Percentiles rank a stretch among this genome's conserved stretches.
Evolutionary conservation across 2,329 filamentous ascomycete species (phyloP).

Genomic region (Aquanectria penicillioides): DNA sequence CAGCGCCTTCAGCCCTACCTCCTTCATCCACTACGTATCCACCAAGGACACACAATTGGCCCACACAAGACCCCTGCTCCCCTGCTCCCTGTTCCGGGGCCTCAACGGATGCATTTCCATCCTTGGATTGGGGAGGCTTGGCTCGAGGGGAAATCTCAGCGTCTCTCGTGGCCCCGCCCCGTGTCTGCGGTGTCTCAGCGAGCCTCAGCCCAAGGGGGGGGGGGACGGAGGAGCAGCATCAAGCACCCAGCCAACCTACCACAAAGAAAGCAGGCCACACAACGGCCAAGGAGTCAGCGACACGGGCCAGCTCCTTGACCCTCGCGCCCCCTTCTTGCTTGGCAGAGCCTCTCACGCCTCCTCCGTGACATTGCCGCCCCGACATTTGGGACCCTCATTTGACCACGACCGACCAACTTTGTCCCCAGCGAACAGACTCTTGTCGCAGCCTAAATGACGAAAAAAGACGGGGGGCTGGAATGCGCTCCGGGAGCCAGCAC

Average conservation of each 20-base stretch:
- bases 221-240: background rate
- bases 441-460: background rate
- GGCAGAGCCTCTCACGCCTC: background rate
- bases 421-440: too few species aligned
- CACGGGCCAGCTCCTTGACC: too few species aligned
- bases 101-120: background rate
- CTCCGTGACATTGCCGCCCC: background rate
- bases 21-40: too few species aligned
- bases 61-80: background rate
- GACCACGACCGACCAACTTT: background rate
- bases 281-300: too few species aligned
- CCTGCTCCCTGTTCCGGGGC: background rate
- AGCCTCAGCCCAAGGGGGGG: background rate
- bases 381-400: background rate
- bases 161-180: conserved; percentile 6
- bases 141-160: background rate
- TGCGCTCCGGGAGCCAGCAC: background rate
- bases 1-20: conserved; percentile 23
- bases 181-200: conserved; percentile 10
- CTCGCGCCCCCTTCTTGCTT: too few species aligned
- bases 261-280: too few species aligned
- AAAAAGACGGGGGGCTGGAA: background rate
- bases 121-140: background rate
- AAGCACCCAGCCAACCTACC: too few species aligned
- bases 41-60: background rate